These are phyloP conservation scores for Aspergillus terreus DNA, from an alignment of 2,329 filamentous ascomycete genomes.

Conservation along the genomic window DNA sequence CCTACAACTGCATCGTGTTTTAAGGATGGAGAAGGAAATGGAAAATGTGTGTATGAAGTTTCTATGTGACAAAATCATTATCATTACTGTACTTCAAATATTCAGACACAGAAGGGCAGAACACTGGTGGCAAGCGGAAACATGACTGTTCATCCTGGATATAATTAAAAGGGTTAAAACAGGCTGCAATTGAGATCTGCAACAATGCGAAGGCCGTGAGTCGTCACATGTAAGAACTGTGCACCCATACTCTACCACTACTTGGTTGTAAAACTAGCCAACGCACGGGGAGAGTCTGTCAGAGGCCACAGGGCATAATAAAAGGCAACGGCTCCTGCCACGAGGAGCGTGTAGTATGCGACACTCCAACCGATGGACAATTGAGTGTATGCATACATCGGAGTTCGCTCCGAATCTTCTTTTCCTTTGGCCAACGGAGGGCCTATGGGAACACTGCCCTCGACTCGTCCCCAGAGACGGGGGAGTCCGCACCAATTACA, in stretches of 20 bases:
- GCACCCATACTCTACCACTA: not conserved
- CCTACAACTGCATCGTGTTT: too few species aligned
- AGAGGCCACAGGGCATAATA: constrained; percentile 66
- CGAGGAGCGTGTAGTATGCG: constrained; percentile 73
- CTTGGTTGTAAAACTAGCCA: constrained; percentile 29
- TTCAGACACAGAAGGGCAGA: too few species aligned
- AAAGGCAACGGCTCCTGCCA: constrained; percentile 69
- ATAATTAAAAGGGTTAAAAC: too few species aligned
- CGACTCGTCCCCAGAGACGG: constrained; percentile 75
- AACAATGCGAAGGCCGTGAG: not conserved
- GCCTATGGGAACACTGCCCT: constrained; percentile 45
- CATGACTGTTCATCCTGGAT: too few species aligned
- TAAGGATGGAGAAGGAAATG: too few species aligned
- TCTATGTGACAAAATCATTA: too few species aligned
- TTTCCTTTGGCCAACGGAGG: constrained; percentile 36
- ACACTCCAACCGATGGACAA: constrained; percentile 63
- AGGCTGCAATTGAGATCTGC: not conserved
- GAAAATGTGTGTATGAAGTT: too few species aligned
- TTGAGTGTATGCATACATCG: constrained; percentile 19
- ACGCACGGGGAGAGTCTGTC: constrained; percentile 53
- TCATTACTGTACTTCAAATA: too few species aligned
- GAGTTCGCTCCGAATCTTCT: constrained; percentile 28
- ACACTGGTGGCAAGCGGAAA: too few species aligned
- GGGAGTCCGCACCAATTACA: constrained; percentile 93
- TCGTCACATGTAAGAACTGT: not conserved